These are phyloP conservation scores for Chaetomium olivaceum DNA, from an alignment of 2,329 filamentous ascomycete species.

Conservation along the genomic window DNA sequence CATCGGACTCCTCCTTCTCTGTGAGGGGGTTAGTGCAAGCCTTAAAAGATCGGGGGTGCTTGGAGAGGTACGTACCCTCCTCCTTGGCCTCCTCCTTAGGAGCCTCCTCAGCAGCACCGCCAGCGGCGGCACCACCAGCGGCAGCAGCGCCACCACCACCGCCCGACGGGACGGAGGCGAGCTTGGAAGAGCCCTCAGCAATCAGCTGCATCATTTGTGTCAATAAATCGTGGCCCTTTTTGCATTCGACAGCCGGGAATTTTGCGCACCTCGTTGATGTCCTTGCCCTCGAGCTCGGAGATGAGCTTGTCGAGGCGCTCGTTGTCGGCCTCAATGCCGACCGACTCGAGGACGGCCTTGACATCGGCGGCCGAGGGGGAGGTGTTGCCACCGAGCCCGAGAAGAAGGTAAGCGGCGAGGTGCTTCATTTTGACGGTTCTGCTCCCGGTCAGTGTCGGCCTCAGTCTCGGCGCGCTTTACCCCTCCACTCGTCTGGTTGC, in stretches of 20 bases:
- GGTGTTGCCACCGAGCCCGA: slow-evolving; percentile 89
- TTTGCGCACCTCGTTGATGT: slow-evolving; percentile 80
- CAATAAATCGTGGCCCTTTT: slow-evolving; percentile 20
- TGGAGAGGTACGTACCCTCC: slow-evolving; percentile 66
- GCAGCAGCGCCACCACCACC: slow-evolving; percentile 73
- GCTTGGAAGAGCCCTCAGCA: slow-evolving; percentile 83
- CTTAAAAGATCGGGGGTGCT: neutral
- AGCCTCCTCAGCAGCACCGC: slow-evolving; percentile 64
- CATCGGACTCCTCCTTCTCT: slow-evolving; percentile 71
- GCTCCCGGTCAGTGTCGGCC: slow-evolving; percentile 12
- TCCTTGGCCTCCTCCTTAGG: slow-evolving; percentile 68
- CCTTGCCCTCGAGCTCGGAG: slow-evolving; percentile 87
- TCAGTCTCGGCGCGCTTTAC: neutral
- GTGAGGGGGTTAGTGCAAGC: slow-evolving; percentile 35
- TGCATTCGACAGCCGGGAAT: neutral
- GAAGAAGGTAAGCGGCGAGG: slow-evolving; percentile 98
- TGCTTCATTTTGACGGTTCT: slow-evolving; percentile 86
- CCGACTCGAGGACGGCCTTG: slow-evolving; percentile 85
- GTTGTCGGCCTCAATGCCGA: slow-evolving; percentile 90
- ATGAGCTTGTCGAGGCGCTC: slow-evolving; percentile 86
- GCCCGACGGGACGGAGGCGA: slow-evolving; percentile 95
- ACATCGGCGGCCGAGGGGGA: slow-evolving; percentile 82
- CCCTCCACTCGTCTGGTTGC: neutral
- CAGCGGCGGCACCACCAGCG: slow-evolving; percentile 66
- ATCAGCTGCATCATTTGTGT: slow-evolving; percentile 67